Base-by-base conservation (phyloP, 2,329 filamentous ascomycete genomes). In the Diaporthe humulicola region DNA sequence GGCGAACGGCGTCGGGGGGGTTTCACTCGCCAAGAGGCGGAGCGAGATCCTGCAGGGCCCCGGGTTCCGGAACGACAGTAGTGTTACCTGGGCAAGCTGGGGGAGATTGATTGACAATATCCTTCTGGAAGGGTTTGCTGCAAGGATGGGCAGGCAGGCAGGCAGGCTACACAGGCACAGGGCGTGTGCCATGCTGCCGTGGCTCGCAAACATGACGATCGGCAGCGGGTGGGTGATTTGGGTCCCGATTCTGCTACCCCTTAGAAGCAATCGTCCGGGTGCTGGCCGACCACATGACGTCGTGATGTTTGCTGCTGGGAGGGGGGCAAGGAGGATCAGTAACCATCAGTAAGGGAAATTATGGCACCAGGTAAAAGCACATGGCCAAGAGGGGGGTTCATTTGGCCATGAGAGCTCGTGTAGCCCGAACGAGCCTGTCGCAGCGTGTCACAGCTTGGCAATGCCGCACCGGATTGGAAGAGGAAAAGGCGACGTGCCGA, bases 171-270 rank as follows among this genome's bases (percentile, higher is more conserved):
- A 52, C 64, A 54, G n/a, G 30, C 30, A 52, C 64, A 54, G n/a
- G 30, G 22, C 33, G 8, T 5, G 19, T 64, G 58, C 14, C 52
- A 7, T 52, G 42, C 25, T 52, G 40, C 61, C 28, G 30, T 67
- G 61, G 61, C 61, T 67, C 61, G 36, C 7, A 33, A 7, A 52
- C 61, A 67, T 69, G 22, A 69, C 33, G 64, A 69, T 69, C 64
- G 64, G 64, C 64, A 25, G 64, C 64, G 60, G 25, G 60, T 33
- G 60, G 60, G 40, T 48, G 60, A 48, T 17, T 1, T 64, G n/a
- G 38, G 33, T 45, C 28, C 40, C 25, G 25, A 64, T n/a, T n/a
- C n/a, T n/a, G n/a, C n/a, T 38, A 33, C 33, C 48, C 64, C 64
- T 40, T 69, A 40, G 7, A 40, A 40, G 8, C 38, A 54, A 28